phyloP scores from a whole-genome alignment of 805 yeast species.

The Lipomyces japonicus region DNA sequence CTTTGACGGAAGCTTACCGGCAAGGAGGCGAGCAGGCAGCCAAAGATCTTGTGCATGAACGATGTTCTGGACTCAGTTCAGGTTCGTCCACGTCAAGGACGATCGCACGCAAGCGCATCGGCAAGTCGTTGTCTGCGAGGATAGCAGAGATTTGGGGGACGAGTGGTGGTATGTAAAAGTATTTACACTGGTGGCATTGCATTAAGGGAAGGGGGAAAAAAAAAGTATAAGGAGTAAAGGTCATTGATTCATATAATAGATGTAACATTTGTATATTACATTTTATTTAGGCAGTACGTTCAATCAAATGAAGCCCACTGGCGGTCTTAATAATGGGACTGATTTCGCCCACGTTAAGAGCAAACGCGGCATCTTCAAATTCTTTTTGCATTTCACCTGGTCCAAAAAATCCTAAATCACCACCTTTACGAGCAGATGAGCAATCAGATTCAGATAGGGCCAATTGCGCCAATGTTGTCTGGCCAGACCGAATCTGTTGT shows the following conservation, averaged over 20 bases:
- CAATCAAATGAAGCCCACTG: constrained; percentile 85
- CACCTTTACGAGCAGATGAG: constrained; percentile 77
- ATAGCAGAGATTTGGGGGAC: constrained; percentile 59
- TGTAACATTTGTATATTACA: no score
- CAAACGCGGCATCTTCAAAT: constrained; percentile 85
- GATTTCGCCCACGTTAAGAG: constrained; percentile 73
- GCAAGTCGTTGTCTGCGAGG: constrained; percentile 49
- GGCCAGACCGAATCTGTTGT: constrained; percentile 59
- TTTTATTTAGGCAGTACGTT: constrained; percentile 66
- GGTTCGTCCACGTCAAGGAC: background rate
- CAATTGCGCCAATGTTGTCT: constrained; percentile 60
- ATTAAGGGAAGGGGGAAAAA: no score
- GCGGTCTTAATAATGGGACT: constrained; percentile 82
- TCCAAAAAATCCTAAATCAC: constrained; percentile 87
- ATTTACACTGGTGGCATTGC: no score
- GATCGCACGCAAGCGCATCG: constrained; percentile 51
- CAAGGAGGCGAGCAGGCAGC: constrained; percentile 36
- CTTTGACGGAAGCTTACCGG: constrained; percentile 37
- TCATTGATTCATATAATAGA: no score
- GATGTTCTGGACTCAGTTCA: no score
- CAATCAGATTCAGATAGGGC: constrained; percentile 87
- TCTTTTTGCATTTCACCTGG: constrained; percentile 93
- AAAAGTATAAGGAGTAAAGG: no score
- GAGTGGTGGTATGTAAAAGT: no score
- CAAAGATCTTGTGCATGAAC: constrained; percentile 10